A percentile compares a stretch with the other conserved stretches of the same genome.
These are phyloP conservation scores for Royoungia palumana DNA, from an alignment of 768 basidiomycete genomes.

Conservation along the genomic window DNA sequence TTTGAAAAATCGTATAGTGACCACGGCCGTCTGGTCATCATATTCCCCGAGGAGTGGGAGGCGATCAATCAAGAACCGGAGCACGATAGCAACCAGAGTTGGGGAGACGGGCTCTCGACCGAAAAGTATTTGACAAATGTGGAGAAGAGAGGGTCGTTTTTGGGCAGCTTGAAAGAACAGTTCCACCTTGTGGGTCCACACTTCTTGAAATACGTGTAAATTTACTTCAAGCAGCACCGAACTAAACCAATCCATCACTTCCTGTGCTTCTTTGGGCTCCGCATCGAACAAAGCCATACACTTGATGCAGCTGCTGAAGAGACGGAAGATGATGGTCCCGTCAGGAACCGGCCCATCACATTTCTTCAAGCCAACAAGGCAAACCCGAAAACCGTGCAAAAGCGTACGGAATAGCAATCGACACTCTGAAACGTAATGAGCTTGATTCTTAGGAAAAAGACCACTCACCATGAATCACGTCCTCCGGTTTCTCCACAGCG, in stretches of 20 bases:
- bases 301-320: slow-evolving; percentile 82
- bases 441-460: background rate
- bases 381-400: slow-evolving; percentile 82
- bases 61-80: slow-evolving; percentile 79
- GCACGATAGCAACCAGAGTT: slow-evolving; percentile 82
- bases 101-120: slow-evolving; percentile 72
- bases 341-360: slow-evolving; percentile 77
- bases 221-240: slow-evolving; percentile 79
- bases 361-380: slow-evolving; percentile 72
- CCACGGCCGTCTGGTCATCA: slow-evolving; percentile 75
- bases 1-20: slow-evolving; percentile 91
- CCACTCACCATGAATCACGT: slow-evolving; percentile 69
- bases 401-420: slow-evolving; percentile 84
- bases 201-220: slow-evolving; percentile 90
- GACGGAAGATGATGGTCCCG: slow-evolving; percentile 79
- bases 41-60: slow-evolving; percentile 82
- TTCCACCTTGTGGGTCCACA: slow-evolving; percentile 90
- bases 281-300: slow-evolving; percentile 83
- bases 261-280: slow-evolving; percentile 63
- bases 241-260: slow-evolving; percentile 80
- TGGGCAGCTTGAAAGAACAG: slow-evolving; percentile 83
- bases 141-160: slow-evolving; percentile 74
- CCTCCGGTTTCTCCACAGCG: slow-evolving; percentile 78
- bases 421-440: slow-evolving; percentile 53
- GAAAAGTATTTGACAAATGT: slow-evolving; percentile 83